phyloP scores from a whole-genome alignment of 1,139 yeast species.

The Geotrichum carabidarum region DNA sequence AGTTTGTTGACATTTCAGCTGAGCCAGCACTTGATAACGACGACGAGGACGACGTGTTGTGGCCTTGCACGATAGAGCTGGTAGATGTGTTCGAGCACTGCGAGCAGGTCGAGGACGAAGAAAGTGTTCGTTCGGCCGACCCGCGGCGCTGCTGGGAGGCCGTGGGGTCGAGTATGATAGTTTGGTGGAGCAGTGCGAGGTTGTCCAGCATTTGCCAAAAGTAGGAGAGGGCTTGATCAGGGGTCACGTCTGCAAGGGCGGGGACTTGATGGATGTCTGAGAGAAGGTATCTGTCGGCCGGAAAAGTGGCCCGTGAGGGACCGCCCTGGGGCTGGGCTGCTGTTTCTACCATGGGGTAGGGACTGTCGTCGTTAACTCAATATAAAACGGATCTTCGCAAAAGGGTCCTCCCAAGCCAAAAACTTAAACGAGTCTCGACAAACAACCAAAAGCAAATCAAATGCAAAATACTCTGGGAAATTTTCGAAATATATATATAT shows the following conservation, averaged over 20 bases:
- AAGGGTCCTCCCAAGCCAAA: too few species aligned
- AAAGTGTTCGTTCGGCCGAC: neutral
- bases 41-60: neutral
- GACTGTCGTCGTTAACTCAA: too few species aligned
- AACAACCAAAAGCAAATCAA: neutral
- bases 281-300: conserved; percentile 2
- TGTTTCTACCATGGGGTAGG: neutral
- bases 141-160: neutral
- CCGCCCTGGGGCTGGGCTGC: too few species aligned
- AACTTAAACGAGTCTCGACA: neutral
- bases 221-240: conserved; percentile 27
- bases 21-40: conserved; percentile 3
- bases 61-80: neutral
- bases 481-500: too few species aligned
- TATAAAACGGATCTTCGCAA: too few species aligned
- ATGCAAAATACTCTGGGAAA: neutral
- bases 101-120: conserved; percentile 3
- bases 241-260: conserved; percentile 21
- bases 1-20: neutral
- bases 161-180: neutral
- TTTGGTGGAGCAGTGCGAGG: conserved; percentile 6
- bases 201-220: conserved; percentile 25
- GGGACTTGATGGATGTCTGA: conserved; percentile 21
- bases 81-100: neutral
- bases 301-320: neutral